Conservation (phyloP, 2,329 filamentous ascomycete genomes). For the Xylariaceae sp. region DNA sequence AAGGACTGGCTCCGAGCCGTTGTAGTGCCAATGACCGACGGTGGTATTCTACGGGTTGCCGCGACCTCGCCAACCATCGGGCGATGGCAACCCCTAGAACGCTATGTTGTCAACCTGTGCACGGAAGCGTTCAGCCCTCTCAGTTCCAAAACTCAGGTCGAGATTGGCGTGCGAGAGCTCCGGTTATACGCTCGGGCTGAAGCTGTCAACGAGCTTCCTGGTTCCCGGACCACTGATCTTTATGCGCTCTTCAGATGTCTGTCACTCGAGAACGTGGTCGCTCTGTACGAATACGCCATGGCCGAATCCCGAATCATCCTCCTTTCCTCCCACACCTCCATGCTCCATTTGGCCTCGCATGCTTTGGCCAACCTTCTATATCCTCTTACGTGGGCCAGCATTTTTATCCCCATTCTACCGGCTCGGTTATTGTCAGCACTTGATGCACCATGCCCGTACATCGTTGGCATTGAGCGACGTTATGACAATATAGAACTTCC, state of each 20-base stretch:
- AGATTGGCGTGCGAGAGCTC: conserved; percentile 82
- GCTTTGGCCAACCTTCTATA: conserved; percentile 84
- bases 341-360: conserved; percentile 89
- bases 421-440: conserved; percentile 82
- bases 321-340: conserved; percentile 88
- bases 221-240: conserved; percentile 83
- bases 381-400: conserved; percentile 86
- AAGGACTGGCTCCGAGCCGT: conserved; percentile 96
- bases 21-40: conserved; percentile 92
- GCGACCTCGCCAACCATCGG: conserved; percentile 85
- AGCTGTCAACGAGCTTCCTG: conserved; percentile 85
- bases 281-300: conserved; percentile 88
- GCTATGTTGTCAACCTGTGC: conserved; percentile 95
- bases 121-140: conserved; percentile 90
- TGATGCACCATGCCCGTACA: conserved; percentile 93
- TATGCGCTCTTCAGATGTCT: conserved; percentile 88
- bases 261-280: conserved; percentile 86
- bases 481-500: conserved; percentile 84
- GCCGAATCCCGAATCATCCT: conserved; percentile 94
- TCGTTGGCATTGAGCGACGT: conserved; percentile 88
- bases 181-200: conserved; percentile 91
- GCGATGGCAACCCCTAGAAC: conserved; percentile 91
- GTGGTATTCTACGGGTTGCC: conserved; percentile 74
- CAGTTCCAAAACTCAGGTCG: conserved; percentile 91
- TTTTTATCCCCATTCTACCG: conserved; percentile 88